Conservation (phyloP, 1,284 basidiomycete species). For the Ceratobasidium sp. region DNA sequence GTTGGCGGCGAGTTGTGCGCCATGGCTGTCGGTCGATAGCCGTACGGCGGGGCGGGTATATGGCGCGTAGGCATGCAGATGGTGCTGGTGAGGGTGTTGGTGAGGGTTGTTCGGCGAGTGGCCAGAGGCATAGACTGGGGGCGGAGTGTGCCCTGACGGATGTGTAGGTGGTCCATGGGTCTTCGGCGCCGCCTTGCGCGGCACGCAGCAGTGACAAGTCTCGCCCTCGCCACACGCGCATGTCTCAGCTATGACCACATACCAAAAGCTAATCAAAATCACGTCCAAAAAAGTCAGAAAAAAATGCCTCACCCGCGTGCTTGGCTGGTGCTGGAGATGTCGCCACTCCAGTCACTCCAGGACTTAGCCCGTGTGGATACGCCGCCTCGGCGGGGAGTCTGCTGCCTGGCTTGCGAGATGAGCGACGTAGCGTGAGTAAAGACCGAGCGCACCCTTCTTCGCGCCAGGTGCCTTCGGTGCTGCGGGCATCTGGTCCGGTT, state of each 20-base stretch:
- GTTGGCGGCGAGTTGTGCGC: conserved; percentile 63
- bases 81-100: conserved; percentile 55
- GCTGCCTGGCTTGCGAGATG: conserved; percentile 44
- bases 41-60: conserved; percentile 47
- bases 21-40: conserved; percentile 53
- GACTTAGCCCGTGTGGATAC: conserved; percentile 75
- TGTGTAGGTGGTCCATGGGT: conserved; percentile 56
- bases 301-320: conserved; percentile 41
- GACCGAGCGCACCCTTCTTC: conserved; percentile 70
- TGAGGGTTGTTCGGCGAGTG: conserved; percentile 46
- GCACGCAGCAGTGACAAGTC: conserved; percentile 69
- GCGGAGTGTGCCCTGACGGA: conserved; percentile 56
- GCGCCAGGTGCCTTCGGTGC: conserved; percentile 57
- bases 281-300: conserved; percentile 45
- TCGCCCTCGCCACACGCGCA: conserved; percentile 62
- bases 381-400: conserved; percentile 69
- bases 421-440: conserved; percentile 42
- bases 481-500: conserved; percentile 57
- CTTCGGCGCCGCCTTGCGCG: conserved; percentile 54
- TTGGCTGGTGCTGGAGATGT: conserved; percentile 45
- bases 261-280: conserved; percentile 1
- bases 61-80: conserved; percentile 51
- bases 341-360: conserved; percentile 68
- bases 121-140: conserved; percentile 28
- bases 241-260: conserved; percentile 52